phyloP scores from a whole-genome alignment of 495 filamentous ascomycete genomes.

The Tuber borchii region DNA sequence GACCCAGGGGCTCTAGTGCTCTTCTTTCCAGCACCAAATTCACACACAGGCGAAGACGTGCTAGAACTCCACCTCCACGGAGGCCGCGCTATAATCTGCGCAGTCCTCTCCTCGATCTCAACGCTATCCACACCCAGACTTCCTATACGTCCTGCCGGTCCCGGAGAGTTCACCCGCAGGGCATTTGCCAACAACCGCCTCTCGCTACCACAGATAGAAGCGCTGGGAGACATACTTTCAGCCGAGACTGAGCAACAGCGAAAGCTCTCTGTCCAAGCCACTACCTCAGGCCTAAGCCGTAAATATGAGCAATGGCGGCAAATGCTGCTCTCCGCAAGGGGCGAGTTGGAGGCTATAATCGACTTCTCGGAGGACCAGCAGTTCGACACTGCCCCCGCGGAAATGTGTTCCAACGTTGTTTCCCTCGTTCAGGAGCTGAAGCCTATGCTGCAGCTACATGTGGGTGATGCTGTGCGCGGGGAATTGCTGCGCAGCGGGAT shows the following conservation, averaged over 20 bases:
- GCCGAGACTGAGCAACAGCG: constrained; percentile 94
- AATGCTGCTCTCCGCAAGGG: constrained; percentile 69
- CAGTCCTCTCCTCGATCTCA: constrained; percentile 68
- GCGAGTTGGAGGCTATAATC: constrained; percentile 89
- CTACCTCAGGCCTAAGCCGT: constrained; percentile 60
- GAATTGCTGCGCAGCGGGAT: constrained; percentile 85
- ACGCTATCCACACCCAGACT: constrained; percentile 43
- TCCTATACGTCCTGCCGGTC: constrained; percentile 79
- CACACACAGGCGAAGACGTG: constrained; percentile 85
- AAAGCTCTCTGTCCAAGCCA: constrained; percentile 71
- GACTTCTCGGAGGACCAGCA: constrained; percentile 97
- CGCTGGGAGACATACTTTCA: constrained; percentile 73
- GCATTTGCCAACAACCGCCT: constrained; percentile 84
- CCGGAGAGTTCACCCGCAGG: constrained; percentile 89
- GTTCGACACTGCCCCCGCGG: constrained; percentile 78
- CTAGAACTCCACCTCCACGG: constrained; percentile 92
- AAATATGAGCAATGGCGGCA: constrained; percentile 81
- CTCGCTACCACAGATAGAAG: constrained; percentile 88
- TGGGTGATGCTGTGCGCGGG: constrained; percentile 68
- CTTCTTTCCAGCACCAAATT: constrained; percentile 77
- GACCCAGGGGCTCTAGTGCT: constrained; percentile 78
- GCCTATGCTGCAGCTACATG: constrained; percentile 58
- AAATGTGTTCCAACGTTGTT: constrained; percentile 63
- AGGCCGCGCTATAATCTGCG: constrained; percentile 78
- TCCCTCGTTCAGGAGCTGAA: constrained; percentile 55